Conservation (phyloP, 2,329 filamentous ascomycete species). For the Aspergillus ochraceus region DNA sequence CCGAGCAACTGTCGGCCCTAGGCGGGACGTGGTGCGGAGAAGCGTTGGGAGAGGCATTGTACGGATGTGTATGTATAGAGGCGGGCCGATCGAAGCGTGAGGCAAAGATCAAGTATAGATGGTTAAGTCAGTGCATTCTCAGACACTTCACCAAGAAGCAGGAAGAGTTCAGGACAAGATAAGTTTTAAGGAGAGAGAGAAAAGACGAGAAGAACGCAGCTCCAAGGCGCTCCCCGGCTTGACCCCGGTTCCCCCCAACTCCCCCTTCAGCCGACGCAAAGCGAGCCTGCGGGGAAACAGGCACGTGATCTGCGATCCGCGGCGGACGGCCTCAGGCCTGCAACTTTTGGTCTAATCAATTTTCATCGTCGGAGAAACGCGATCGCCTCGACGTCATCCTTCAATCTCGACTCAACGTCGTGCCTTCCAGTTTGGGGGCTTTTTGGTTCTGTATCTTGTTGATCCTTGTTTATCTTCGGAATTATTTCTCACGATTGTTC, state of each 20-base stretch:
- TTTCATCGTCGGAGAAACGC: conserved; percentile 3
- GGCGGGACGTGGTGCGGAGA: conserved; percentile 42
- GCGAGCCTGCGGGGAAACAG: conserved; percentile 37
- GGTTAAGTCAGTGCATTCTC: conserved; percentile 8
- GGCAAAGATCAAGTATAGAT: neutral
- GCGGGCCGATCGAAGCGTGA: neutral
- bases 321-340: neutral
- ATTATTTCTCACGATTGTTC: neutral
- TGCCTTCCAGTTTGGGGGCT: neutral
- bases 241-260: neutral
- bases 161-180: neutral
- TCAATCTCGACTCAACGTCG: neutral
- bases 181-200: neutral
- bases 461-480: neutral
- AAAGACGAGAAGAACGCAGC: neutral
- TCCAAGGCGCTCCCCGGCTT: conserved; percentile 8
- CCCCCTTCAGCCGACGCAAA: conserved; percentile 37
- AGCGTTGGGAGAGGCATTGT: conserved; percentile 39
- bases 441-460: neutral
- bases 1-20: conserved; percentile 30
- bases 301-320: conserved; percentile 19
- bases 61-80: neutral
- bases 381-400: conserved; percentile 7
- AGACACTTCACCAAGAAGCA: neutral
- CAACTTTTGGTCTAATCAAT: neutral